phyloP scores from a whole-genome alignment of 176 grass and related monocot species.

The Zea luxurians region DNA sequence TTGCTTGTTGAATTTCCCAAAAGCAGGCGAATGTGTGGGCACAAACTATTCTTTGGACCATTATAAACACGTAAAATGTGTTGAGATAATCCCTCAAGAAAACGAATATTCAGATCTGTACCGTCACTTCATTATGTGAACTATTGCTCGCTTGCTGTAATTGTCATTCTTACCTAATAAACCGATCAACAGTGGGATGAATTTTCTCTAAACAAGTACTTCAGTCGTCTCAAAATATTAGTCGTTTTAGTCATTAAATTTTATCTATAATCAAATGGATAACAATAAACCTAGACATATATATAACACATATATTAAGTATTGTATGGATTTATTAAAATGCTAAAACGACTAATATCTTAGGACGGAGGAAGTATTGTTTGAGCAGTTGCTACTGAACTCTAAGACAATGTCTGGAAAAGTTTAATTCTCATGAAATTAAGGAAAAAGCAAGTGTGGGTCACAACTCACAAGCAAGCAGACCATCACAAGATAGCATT shows the following conservation, averaged over 20 bases:
- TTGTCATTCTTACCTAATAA: background rate
- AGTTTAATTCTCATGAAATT: background rate
- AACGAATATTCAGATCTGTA: background rate
- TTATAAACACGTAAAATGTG: background rate
- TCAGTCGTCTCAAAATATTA: too few relatives aligned
- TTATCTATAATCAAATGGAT: too few relatives aligned
- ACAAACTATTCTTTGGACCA: constrained; percentile 19
- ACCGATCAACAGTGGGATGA: background rate
- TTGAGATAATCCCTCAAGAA: background rate
- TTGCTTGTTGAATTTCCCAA: constrained; percentile 27
- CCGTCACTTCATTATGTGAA: constrained; percentile 6
- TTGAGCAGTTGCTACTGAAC: background rate
- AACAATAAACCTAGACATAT: too few relatives aligned
- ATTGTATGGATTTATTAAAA: too few relatives aligned
- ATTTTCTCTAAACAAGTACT: background rate
- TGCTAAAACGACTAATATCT: too few relatives aligned
- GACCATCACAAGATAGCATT: background rate
- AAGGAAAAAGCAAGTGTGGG: background rate
- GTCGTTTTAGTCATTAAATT: too few relatives aligned
- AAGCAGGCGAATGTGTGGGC: background rate
- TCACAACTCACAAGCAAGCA: background rate
- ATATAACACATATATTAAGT: too few relatives aligned
- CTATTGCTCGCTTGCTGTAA: background rate
- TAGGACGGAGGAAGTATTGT: background rate
- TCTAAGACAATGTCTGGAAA: background rate